Evolutionary conservation across 1,284 basidiomycete genomes (phyloP).

Genomic region (Ustilago hordei): DNA sequence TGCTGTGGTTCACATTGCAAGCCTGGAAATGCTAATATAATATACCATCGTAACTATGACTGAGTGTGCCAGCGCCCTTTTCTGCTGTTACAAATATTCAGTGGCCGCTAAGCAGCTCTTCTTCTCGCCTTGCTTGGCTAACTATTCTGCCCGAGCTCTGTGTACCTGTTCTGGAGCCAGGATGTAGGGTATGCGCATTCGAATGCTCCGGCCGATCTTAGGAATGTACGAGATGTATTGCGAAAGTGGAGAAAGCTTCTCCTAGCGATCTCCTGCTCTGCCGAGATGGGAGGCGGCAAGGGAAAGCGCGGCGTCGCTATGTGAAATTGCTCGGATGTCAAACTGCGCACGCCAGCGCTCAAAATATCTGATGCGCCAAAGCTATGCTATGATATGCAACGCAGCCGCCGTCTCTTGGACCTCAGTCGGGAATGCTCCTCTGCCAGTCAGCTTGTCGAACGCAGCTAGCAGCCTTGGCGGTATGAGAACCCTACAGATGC

Average conservation of each 20-base stretch:
- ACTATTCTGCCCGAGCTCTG: background rate
- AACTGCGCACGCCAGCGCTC: conserved; percentile 1
- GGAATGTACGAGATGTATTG: conserved; percentile 5
- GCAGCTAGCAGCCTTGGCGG: conserved; percentile 1
- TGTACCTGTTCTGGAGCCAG: too few species aligned
- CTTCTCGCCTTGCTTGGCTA: too few species aligned
- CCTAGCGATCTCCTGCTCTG: background rate
- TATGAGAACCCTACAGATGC: conserved; percentile 13
- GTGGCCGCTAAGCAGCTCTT: background rate
- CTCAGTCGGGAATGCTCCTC: conserved; percentile 11
- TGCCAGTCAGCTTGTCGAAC: background rate
- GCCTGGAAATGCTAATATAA: conserved; percentile 12
- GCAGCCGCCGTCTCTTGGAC: background rate
- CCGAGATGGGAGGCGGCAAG: conserved; percentile 2
- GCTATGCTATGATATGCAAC: background rate
- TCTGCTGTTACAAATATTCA: conserved; percentile 5
- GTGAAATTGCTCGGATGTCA: background rate
- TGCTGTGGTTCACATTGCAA: conserved; percentile 34
- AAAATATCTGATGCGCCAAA: conserved; percentile 2
- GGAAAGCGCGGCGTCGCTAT: background rate
- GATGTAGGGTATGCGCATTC: background rate
- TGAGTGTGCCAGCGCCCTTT: too few species aligned
- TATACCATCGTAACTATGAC: background rate
- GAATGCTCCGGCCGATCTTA: background rate
- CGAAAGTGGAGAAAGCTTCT: background rate